These are phyloP conservation scores for Colletotrichum scovillei DNA, from an alignment of 2,329 filamentous ascomycete species.

Conservation along the genomic window DNA sequence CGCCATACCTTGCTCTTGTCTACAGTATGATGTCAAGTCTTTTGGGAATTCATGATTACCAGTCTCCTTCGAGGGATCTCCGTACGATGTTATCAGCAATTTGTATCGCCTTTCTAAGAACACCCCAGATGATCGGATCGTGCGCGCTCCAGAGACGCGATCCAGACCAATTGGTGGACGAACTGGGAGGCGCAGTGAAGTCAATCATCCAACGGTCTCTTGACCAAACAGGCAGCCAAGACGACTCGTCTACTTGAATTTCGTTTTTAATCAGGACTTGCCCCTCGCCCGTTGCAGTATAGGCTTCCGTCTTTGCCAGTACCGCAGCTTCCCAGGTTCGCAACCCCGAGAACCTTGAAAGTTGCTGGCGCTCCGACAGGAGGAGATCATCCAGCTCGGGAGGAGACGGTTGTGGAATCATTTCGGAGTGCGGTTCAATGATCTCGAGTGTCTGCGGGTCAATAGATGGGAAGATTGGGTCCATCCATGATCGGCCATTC, in stretches of 20 bases:
- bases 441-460: conserved; percentile 12
- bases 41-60: conserved; percentile 11
- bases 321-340: conserved; percentile 31
- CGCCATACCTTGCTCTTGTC: too few species aligned
- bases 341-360: conserved; percentile 1
- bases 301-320: neutral
- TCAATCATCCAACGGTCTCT: conserved; percentile 31
- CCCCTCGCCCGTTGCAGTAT: neutral
- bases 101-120: conserved; percentile 29
- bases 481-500: conserved; percentile 24
- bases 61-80: neutral
- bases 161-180: neutral
- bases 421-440: neutral
- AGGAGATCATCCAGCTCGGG: conserved; percentile 29
- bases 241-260: conserved; percentile 10
- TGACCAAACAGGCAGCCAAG: conserved; percentile 28
- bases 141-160: conserved; percentile 18
- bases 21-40: too few species aligned
- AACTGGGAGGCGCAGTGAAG: neutral
- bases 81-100: conserved; percentile 32
- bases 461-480: conserved; percentile 4
- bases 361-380: conserved; percentile 14
- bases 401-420: neutral
- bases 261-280: neutral
- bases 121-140: conserved; percentile 24